Percentiles rank a stretch among this genome's conserved stretches.
Evolutionary conservation across 176 grass and related monocot species (phyloP).

Genomic region (Raddia guianensis): DNA sequence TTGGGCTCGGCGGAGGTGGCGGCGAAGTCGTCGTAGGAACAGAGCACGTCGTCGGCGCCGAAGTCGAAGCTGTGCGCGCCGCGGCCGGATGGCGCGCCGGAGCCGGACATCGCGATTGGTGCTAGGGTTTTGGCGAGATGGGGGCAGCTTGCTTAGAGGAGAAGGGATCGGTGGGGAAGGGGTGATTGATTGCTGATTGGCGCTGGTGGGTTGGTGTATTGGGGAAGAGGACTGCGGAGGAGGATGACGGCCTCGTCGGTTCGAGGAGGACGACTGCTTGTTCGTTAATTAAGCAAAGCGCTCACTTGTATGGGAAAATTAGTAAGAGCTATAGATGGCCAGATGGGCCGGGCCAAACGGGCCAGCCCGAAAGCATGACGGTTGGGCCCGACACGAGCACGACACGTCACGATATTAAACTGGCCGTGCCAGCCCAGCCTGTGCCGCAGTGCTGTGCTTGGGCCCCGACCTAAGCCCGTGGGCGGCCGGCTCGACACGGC

Average conservation of each 20-base stretch:
- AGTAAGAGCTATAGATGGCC: no score
- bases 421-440: no score
- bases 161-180: background rate
- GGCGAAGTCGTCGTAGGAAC: constrained; percentile 79
- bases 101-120: constrained; percentile 38
- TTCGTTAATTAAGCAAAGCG: no score
- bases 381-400: no score
- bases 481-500: no score
- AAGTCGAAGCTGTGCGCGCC: constrained; percentile 68
- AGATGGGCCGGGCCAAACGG: no score
- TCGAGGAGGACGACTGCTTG: no score
- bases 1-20: constrained; percentile 54
- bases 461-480: no score
- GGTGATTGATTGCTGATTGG: constrained; percentile 16
- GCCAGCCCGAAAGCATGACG: no score
- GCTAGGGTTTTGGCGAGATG: constrained; percentile 44
- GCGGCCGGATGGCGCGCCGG: constrained; percentile 56
- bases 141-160: constrained; percentile 32
- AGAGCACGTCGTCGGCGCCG: constrained; percentile 69
- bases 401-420: no score
- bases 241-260: constrained; percentile 27
- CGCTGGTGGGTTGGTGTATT: background rate
- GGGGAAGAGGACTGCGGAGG: background rate
- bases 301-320: no score
- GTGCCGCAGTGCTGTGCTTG: no score